Base-by-base conservation (phyloP, 139 green algal species). In the Chlorella vulgaris region DNA sequence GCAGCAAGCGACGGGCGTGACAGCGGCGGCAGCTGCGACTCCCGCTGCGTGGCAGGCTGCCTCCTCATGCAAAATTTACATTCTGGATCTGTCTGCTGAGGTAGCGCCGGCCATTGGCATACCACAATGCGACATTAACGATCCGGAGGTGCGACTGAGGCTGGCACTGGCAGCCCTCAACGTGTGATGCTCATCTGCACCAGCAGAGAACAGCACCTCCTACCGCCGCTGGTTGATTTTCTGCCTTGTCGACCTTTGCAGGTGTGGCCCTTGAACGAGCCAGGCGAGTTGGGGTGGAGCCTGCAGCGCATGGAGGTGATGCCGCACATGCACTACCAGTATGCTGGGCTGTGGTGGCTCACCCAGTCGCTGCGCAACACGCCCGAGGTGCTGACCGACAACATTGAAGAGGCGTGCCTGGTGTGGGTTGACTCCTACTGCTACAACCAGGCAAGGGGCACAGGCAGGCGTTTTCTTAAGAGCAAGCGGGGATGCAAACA, bases 281-380 rank as follows among this genome's bases (percentile, higher is more conserved):
- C 61, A 2, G 61, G 61, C 10, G 47, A 55, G 47, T 15, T 55
- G 47, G 15, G 13, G 47, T 6, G 61, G 61, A 31, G 61, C 61
- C 26, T 68, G 61, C 29, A 29, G 1, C 26, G 26, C 29, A 68
- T 68, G 61, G 8, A 40, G 8, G 28, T 26, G 28, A 68, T 31
- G 29, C 61, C 28, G 1, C 61, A 68, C 61, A 38, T 21, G 4
- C 26, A 29, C 29, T 68, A 38, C 61, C 61, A 68, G 61, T 31
- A 68, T 13, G 61, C 61, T 6, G 61, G 26, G 61, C 29, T 26
- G 61, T 68, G 61, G 61, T 68, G 61, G 61, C 61, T 68, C 29
- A 68, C 61, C 29, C 28, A 68, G 61, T n/a, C 61, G 2, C 61
- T 68, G 61, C 61, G 61, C 61, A 68, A 68, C 29, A 29, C 61